A percentile compares a stretch with the other conserved stretches of the same genome.
These are phyloP conservation scores for Pseudopyricularia cyperi DNA, from an alignment of 2,329 filamentous ascomycete genomes.

Conservation along the genomic window DNA sequence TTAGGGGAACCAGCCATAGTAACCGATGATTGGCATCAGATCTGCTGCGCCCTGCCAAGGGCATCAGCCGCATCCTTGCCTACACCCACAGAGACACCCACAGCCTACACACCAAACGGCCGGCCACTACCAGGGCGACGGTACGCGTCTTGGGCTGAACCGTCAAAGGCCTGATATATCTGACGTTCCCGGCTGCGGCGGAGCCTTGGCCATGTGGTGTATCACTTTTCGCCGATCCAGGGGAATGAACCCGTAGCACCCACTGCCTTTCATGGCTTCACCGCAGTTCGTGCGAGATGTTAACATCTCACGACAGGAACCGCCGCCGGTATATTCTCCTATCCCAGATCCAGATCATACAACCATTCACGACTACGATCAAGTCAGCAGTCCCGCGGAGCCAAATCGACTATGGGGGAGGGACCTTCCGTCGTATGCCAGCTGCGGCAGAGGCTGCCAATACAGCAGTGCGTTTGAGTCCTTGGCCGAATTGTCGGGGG, in stretches of 20 bases:
- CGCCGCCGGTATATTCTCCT: not conserved
- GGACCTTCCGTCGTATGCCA: not conserved
- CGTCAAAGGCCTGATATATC: conserved; percentile 15
- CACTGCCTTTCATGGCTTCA: conserved; percentile 18
- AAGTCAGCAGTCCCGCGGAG: not conserved
- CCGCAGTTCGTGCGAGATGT: not conserved
- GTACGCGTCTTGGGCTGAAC: not conserved
- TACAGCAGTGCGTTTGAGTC: not conserved
- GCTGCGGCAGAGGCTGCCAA: not conserved
- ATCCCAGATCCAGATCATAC: not conserved
- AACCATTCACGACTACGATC: not conserved
- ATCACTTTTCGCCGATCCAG: conserved; percentile 5
- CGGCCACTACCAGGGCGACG: not conserved
- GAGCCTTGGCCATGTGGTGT: conserved; percentile 37
- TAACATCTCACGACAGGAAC: not conserved
- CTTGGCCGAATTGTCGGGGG: not conserved
- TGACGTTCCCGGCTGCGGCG: conserved; percentile 16
- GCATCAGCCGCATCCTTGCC: too few species aligned
- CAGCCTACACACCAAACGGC: too few species aligned
- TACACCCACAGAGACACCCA: too few species aligned
- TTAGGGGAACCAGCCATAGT: too few species aligned
- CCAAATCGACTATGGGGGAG: not conserved
- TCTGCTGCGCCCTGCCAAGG: too few species aligned
- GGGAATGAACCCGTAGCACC: conserved; percentile 25
- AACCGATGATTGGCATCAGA: too few species aligned